These are phyloP conservation scores for Spiraea crenata DNA, from an alignment of 331 rosid species.

Conservation along the genomic window DNA sequence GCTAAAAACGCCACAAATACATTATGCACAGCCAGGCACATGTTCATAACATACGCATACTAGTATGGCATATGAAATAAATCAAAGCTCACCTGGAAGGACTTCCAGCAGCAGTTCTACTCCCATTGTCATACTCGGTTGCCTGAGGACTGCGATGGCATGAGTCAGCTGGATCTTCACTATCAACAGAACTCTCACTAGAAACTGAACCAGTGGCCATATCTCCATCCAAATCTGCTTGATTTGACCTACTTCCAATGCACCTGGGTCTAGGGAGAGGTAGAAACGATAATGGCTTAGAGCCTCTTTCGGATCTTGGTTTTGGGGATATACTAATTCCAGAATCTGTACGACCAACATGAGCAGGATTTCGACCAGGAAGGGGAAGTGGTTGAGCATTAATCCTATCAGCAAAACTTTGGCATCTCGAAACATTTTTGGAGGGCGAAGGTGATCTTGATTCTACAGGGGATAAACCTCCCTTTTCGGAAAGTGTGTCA, in stretches of 20 bases:
- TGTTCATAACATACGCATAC: constrained; percentile 22
- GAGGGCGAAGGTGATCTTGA: constrained; percentile 96
- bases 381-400: constrained; percentile 92
- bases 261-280: constrained; percentile 82
- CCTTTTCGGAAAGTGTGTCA: constrained; percentile 85
- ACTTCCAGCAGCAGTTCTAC: constrained; percentile 62
- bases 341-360: constrained; percentile 71
- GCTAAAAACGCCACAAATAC: constrained; percentile 22
- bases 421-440: constrained; percentile 81
- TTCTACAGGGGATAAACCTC: constrained; percentile 62
- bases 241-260: constrained; percentile 52
- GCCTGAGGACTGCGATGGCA: constrained; percentile 71
- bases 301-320: constrained; percentile 57
- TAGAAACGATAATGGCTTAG: constrained; percentile 56
- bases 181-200: constrained; percentile 72
- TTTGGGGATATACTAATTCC: constrained; percentile 68
- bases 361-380: constrained; percentile 62
- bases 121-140: constrained; percentile 64
- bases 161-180: constrained; percentile 73
- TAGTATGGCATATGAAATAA: constrained; percentile 14
- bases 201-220: constrained; percentile 56
- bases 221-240: constrained; percentile 78
- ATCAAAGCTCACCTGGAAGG: constrained; percentile 71
- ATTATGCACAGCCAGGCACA: constrained; percentile 17
- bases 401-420: constrained; percentile 88